Percentiles rank a stretch among this genome's conserved stretches.
Conservation (phyloP, 495 filamentous ascomycete genomes). For the Penicillium paradoxum region DNA sequence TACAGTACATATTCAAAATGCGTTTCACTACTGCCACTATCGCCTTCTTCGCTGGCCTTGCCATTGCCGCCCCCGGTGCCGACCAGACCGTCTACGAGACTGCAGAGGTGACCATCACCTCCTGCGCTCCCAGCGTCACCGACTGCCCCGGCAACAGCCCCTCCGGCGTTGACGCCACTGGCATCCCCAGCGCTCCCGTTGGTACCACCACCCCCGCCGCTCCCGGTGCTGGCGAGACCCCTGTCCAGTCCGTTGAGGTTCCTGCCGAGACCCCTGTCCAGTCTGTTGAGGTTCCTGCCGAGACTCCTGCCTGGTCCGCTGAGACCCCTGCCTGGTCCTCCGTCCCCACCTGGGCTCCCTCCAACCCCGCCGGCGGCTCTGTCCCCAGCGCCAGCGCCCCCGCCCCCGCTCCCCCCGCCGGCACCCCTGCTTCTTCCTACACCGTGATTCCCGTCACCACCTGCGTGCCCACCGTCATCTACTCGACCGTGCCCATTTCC, state of each 20-base stretch:
- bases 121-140: constrained; percentile 55
- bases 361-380: constrained; percentile 1
- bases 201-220: constrained; percentile 16
- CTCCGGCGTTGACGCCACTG: constrained; percentile 15
- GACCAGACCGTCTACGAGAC: constrained; percentile 51
- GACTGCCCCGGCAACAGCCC: constrained; percentile 46
- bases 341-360: constrained; percentile 14
- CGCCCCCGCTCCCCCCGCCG: constrained; percentile 15
- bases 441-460: constrained; percentile 37
- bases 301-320: constrained; percentile 3
- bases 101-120: constrained; percentile 52
- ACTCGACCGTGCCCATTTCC: constrained; percentile 31
- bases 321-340: constrained; percentile 12
- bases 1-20: constrained; percentile 45
- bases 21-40: constrained; percentile 48
- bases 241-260: constrained; percentile 9
- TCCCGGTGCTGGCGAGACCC: constrained; percentile 7
- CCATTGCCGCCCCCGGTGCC: constrained; percentile 34
- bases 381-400: constrained; percentile 5
- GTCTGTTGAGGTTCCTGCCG: constrained; percentile 7
- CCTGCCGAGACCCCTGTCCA: constrained; percentile 6
- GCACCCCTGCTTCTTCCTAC: constrained; percentile 10
- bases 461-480: constrained; percentile 42
- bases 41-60: constrained; percentile 48
- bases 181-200: too few relatives aligned